These are phyloP conservation scores for Gymnopilus junonius DNA, from an alignment of 768 basidiomycete species.

Conservation along the genomic window DNA sequence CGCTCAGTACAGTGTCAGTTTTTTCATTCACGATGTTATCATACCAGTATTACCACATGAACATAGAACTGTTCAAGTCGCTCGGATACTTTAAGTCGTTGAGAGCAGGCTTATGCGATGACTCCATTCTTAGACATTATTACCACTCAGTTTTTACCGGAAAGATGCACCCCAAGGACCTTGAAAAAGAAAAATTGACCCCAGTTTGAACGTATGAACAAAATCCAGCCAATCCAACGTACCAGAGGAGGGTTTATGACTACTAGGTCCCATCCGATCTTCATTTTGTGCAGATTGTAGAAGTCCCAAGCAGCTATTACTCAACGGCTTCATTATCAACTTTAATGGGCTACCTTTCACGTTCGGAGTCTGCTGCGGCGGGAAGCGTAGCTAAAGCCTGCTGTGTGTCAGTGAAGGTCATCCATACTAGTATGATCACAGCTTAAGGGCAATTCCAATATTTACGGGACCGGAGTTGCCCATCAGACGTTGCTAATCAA, in stretches of 20 bases:
- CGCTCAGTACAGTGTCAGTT: constrained; percentile 32
- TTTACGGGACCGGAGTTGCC: too few relatives aligned
- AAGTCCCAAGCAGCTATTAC: constrained; percentile 52
- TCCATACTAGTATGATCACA: too few relatives aligned
- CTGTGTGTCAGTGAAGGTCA: too few relatives aligned
- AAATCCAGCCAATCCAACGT: background rate
- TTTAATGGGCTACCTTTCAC: too few relatives aligned
- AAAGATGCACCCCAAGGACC: constrained; percentile 10
- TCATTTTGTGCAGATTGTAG: constrained; percentile 43
- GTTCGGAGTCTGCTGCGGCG: too few relatives aligned
- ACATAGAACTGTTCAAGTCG: constrained; percentile 5
- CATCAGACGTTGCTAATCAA: too few relatives aligned
- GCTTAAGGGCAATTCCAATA: too few relatives aligned
- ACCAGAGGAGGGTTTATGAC: constrained; percentile 54
- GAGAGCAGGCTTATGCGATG: constrained; percentile 2
- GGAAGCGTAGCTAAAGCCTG: too few relatives aligned
- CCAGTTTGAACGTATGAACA: background rate
- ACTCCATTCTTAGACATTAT: background rate
- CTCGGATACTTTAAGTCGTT: constrained; percentile 3
- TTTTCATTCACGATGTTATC: constrained; percentile 1
- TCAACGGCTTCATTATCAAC: too few relatives aligned
- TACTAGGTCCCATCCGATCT: constrained; percentile 54
- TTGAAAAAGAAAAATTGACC: background rate
- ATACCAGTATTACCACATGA: constrained; percentile 7
- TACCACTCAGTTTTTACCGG: background rate